Percentiles rank a stretch among this genome's conserved stretches.
These are phyloP conservation scores for Tremella yokohamensis DNA, from an alignment of 768 basidiomycete genomes.

Conservation along the genomic window DNA sequence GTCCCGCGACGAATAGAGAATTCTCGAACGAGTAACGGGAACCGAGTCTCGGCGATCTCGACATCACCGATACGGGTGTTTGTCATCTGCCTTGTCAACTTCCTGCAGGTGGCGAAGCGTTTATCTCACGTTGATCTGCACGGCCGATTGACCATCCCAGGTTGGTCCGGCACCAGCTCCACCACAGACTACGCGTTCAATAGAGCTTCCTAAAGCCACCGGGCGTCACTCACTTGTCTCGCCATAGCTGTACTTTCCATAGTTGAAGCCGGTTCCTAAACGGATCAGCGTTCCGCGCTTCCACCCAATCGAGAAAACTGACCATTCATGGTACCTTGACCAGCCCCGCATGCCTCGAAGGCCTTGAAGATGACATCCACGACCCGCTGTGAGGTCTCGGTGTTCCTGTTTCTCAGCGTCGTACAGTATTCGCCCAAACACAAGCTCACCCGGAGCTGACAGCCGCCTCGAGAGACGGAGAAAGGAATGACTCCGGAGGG, in stretches of 20 bases:
- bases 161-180: conserved; percentile 16
- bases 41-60: conserved; percentile 14
- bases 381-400: conserved; percentile 33
- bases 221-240: background rate
- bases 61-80: conserved; percentile 22
- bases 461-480: conserved; percentile 35
- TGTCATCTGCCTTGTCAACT: conserved; percentile 11
- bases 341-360: conserved; percentile 24
- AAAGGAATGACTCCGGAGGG: conserved; percentile 31
- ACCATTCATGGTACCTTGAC: conserved; percentile 10
- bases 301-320: background rate
- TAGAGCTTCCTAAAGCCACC: background rate
- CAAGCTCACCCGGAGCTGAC: conserved; percentile 24
- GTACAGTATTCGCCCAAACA: too few species aligned
- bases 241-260: conserved; percentile 5
- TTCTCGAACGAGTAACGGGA: conserved; percentile 14
- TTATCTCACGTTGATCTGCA: conserved; percentile 9
- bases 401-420: conserved; percentile 15
- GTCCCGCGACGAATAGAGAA: conserved; percentile 18
- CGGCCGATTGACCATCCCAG: conserved; percentile 15
- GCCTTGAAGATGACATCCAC: conserved; percentile 43
- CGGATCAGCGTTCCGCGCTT: background rate
- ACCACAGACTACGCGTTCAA: conserved; percentile 4
- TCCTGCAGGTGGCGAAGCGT: too few species aligned
- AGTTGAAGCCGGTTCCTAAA: conserved; percentile 3